Evolutionary conservation across 2,329 filamentous ascomycete genomes (phyloP).

Genomic region (Verticillium alfalfae): DNA sequence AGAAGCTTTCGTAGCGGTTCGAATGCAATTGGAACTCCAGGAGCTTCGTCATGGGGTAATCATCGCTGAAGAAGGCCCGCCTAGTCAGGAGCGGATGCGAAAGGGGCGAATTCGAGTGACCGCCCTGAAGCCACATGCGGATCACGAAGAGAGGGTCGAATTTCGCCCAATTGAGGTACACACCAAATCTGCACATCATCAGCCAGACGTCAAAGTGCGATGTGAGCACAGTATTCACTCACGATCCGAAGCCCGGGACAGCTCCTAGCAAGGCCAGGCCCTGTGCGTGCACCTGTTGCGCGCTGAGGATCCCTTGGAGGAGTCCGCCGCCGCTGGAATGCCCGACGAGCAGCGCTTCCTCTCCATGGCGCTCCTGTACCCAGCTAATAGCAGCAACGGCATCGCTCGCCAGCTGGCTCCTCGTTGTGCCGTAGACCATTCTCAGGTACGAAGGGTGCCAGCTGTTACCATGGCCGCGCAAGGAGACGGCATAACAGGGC

Average conservation of each 20-base stretch:
- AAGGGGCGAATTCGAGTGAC: slow-evolving; percentile 46
- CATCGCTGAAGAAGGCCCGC: slow-evolving; percentile 43
- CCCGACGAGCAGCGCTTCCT: slow-evolving; percentile 37
- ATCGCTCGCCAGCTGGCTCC: slow-evolving; percentile 35
- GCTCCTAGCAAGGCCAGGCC: slow-evolving; percentile 40
- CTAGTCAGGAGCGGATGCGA: slow-evolving; percentile 42
- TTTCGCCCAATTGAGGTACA: slow-evolving; percentile 39
- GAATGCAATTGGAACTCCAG: slow-evolving; percentile 34
- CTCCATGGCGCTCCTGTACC: slow-evolving; percentile 23
- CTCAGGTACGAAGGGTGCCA: slow-evolving; percentile 42
- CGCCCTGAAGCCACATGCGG: slow-evolving; percentile 37
- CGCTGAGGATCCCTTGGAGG: slow-evolving; percentile 40
- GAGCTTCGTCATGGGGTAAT: slow-evolving; percentile 32
- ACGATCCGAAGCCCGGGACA: slow-evolving; percentile 43
- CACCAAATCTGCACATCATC: slow-evolving; percentile 18
- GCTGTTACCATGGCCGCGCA: slow-evolving; percentile 46
- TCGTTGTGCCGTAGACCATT: slow-evolving; percentile 40
- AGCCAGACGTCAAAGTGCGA: slow-evolving; percentile 6
- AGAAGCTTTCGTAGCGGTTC: slow-evolving; percentile 44
- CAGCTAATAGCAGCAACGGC: slow-evolving; percentile 34
- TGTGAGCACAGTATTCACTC: slow-evolving; percentile 15
- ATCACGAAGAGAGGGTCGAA: slow-evolving; percentile 43
- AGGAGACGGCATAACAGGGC: slow-evolving; percentile 45
- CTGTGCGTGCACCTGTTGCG: slow-evolving; percentile 30
- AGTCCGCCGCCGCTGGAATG: slow-evolving; percentile 48